Evolutionary conservation across 208 protist species (phyloP).

Genomic region (Crithidia sp.): DNA sequence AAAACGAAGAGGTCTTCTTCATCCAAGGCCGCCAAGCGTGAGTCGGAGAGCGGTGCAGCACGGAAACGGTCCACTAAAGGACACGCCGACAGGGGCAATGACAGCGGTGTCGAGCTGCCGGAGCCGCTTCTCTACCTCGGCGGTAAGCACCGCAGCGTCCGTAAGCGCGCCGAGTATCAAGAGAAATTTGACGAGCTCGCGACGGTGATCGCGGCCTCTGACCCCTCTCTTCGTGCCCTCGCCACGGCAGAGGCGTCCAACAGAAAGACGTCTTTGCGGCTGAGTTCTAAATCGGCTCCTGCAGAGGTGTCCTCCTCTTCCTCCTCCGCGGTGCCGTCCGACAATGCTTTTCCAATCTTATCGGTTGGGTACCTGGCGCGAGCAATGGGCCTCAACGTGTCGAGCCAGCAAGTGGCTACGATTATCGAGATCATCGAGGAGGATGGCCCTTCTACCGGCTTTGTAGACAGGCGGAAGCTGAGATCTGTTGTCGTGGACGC

Average conservation of each 20-base stretch:
- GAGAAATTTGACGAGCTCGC: constrained; percentile 43
- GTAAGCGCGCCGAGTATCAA: constrained; percentile 18
- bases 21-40: constrained; percentile 4
- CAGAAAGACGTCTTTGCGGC: background rate
- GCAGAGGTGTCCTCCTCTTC: background rate
- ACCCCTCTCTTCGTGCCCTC: constrained; percentile 8
- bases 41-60: background rate
- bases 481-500: constrained; percentile 72
- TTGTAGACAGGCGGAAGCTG: constrained; percentile 52
- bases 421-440: constrained; percentile 81
- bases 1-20: constrained; percentile 4
- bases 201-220: constrained; percentile 32
- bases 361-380: constrained; percentile 82
- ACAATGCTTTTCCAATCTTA: constrained; percentile 64
- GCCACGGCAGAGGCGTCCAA: constrained; percentile 8
- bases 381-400: constrained; percentile 86
- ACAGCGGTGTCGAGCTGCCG: constrained; percentile 1
- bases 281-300: background rate
- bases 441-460: constrained; percentile 60
- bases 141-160: constrained; percentile 23
- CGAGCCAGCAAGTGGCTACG: constrained; percentile 55
- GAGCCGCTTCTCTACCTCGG: constrained; percentile 27
- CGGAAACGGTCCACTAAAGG: background rate
- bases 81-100: background rate
- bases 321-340: background rate